phyloP scores from a whole-genome alignment of 352 stramenopile species.

The Phytophthora podocarpi region DNA sequence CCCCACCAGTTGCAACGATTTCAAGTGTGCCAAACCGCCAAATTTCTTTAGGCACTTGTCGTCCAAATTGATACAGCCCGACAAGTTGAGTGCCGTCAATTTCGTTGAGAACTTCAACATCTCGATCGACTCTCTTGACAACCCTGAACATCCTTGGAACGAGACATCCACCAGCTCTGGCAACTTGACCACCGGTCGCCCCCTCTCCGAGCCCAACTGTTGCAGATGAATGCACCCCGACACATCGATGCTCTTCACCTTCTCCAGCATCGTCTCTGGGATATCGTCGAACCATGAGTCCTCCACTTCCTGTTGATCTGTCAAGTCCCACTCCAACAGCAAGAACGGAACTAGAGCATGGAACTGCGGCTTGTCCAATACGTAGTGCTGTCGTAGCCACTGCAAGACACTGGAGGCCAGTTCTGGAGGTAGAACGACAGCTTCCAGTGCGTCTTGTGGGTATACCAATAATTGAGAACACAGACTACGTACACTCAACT shows the following conservation, averaged over 20 bases:
- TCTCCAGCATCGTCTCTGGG: conserved; percentile 40
- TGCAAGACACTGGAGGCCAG: conserved; percentile 49
- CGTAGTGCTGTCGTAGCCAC: conserved; percentile 61
- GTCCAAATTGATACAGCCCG: conserved; percentile 64
- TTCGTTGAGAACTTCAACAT: conserved; percentile 64
- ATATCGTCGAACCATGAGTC: conserved; percentile 75
- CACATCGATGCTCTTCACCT: conserved; percentile 65
- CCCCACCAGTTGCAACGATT: conserved; percentile 61
- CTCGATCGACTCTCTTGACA: conserved; percentile 53
- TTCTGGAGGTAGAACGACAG: conserved; percentile 41
- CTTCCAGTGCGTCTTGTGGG: conserved; percentile 16
- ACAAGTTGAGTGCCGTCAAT: conserved; percentile 60
- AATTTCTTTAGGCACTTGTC: conserved; percentile 57
- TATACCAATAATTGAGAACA: conserved; percentile 51
- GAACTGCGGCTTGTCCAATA: conserved; percentile 65
- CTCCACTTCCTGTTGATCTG: conserved; percentile 49
- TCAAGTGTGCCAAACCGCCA: conserved; percentile 40
- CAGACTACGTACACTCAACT: conserved; percentile 60
- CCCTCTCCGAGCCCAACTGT: conserved; percentile 49
- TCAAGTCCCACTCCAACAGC: conserved; percentile 64
- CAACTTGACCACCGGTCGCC: conserved; percentile 26
- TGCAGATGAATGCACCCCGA: conserved; percentile 58
- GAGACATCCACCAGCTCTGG: conserved; percentile 54
- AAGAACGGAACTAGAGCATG: conserved; percentile 55
- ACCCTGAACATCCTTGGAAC: conserved; percentile 53